A percentile compares a stretch with the other conserved stretches of the same genome.
Conservation (phyloP, 2,329 filamentous ascomycete species). For the Pestalotiopsis sp. region DNA sequence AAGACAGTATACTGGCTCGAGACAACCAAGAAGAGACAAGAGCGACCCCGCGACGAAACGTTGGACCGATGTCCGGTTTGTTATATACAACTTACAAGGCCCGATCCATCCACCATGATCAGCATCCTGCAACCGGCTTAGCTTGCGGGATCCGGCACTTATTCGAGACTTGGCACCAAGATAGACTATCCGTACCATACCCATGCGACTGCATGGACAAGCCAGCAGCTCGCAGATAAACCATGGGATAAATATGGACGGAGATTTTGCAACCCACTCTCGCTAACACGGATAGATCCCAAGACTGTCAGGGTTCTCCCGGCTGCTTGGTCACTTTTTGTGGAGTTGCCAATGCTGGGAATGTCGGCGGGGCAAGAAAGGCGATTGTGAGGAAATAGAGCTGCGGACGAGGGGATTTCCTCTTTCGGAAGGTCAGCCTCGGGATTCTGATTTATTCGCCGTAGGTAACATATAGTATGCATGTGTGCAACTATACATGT, state of each 20-base stretch:
- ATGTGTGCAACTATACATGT: slow-evolving; percentile 2
- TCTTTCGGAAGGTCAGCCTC: slow-evolving; percentile 4
- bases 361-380: neutral
- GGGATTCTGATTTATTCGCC: neutral
- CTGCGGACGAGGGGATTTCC: slow-evolving; percentile 1
- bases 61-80: neutral
- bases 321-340: neutral
- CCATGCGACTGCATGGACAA: neutral
- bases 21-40: too few relatives aligned
- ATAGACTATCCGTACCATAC: neutral
- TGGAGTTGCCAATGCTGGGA: neutral
- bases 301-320: neutral
- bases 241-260: neutral
- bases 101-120: neutral
- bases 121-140: neutral
- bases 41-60: too few relatives aligned
- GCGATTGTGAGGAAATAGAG: neutral
- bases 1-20: too few relatives aligned
- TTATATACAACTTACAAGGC: neutral
- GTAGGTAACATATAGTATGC: neutral
- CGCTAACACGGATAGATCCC: neutral
- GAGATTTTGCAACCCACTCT: neutral
- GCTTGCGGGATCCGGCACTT: neutral
- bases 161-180: neutral
- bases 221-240: neutral